Evolutionary conservation across 495 filamentous ascomycete genomes (phyloP).

Genomic region (Neohortaea acidophila): DNA sequence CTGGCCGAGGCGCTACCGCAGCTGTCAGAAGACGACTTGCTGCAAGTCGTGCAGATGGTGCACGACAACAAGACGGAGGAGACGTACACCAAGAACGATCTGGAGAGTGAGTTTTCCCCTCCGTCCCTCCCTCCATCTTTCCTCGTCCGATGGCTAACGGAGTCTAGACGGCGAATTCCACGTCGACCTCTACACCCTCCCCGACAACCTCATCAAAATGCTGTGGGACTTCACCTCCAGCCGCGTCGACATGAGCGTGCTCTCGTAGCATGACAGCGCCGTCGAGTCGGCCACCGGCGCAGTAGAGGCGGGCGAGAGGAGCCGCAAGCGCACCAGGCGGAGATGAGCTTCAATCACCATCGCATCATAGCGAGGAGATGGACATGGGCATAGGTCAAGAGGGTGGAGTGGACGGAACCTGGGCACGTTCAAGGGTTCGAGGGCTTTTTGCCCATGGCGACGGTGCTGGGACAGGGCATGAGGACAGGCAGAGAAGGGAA

Average conservation of each 20-base stretch:
- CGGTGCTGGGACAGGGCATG: too few species aligned
- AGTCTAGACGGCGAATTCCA: constrained; percentile 84
- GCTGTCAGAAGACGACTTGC: constrained; percentile 72
- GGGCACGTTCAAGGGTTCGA: too few species aligned
- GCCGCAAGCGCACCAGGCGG: too few species aligned
- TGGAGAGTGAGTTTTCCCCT: constrained; percentile 77
- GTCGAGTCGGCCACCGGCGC: too few species aligned
- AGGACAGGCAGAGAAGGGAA: too few species aligned
- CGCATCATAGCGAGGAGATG: too few species aligned
- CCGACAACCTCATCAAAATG: constrained; percentile 67
- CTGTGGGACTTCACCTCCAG: constrained; percentile 68
- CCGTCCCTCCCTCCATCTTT: constrained; percentile 2
- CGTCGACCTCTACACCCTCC: constrained; percentile 91
- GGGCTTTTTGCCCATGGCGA: too few species aligned
- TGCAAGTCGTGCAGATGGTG: constrained; percentile 92
- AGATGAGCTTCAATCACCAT: too few species aligned
- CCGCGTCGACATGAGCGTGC: constrained; percentile 16
- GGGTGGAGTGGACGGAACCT: too few species aligned
- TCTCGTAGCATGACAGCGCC: background rate
- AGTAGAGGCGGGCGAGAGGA: too few species aligned
- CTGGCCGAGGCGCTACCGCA: constrained; percentile 83
- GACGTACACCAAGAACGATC: constrained; percentile 92
- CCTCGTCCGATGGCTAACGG: background rate
- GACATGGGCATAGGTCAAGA: too few species aligned
- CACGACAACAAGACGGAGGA: constrained; percentile 87